phyloP scores from a whole-genome alignment of 2,329 filamentous ascomycete genomes.

The Cordyceps fumosorosea region DNA sequence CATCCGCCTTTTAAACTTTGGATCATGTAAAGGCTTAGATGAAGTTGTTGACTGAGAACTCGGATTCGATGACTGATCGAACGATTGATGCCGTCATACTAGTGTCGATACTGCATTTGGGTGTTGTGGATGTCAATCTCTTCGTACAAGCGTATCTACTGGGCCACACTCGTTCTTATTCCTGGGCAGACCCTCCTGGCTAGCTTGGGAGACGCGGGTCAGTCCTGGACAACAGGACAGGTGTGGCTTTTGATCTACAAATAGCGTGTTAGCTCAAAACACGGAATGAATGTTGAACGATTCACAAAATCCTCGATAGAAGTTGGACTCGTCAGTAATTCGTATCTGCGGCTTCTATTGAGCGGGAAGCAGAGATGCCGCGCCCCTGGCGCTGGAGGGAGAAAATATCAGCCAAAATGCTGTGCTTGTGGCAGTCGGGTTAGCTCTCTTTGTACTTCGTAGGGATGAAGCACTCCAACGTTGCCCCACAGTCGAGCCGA shows the following conservation, averaged over 20 bases:
- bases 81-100: not conserved
- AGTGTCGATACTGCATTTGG: not conserved
- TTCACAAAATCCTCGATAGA: not conserved
- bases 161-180: not conserved
- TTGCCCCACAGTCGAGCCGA: not conserved
- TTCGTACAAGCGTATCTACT: not conserved
- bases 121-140: not conserved
- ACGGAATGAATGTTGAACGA: not conserved
- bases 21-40: not conserved
- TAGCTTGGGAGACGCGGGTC: not conserved
- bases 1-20: not conserved
- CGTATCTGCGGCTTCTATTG: not conserved
- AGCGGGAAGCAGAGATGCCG: not conserved
- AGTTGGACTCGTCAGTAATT: not conserved
- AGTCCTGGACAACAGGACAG: not conserved
- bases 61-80: not conserved
- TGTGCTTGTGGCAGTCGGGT: not conserved
- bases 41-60: not conserved
- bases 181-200: not conserved
- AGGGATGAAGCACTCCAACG: not conserved
- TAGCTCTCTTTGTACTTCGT: not conserved
- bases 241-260: not conserved
- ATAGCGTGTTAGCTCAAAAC: not conserved
- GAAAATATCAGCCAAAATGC: not conserved
- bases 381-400: not conserved